Evolutionary conservation across 2,329 filamentous ascomycete genomes (phyloP).

Genomic region (Fusarium mexicanum): DNA sequence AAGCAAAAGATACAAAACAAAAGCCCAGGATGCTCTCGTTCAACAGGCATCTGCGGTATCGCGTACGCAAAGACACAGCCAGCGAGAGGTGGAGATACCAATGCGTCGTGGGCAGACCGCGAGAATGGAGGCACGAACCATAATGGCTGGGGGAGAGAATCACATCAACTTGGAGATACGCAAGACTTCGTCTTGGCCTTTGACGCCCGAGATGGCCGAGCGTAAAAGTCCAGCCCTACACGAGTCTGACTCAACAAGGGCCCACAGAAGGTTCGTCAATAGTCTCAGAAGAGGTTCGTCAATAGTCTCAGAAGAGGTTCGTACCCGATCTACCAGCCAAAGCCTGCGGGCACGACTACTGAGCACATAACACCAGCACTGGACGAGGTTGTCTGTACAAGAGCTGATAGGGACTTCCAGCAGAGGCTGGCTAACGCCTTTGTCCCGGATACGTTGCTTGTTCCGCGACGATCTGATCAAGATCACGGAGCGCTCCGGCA

Average conservation of each 20-base stretch:
- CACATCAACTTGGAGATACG: fast-evolving
- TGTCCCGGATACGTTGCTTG: neutral
- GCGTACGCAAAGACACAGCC: neutral
- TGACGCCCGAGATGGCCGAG: neutral
- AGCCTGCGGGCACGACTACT: no score
- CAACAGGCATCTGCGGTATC: neutral
- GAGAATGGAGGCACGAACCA: neutral
- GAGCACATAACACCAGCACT: neutral
- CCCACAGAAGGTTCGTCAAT: neutral
- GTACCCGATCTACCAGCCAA: neutral
- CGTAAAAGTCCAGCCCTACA: neutral
- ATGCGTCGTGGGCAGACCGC: neutral
- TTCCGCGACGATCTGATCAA: neutral
- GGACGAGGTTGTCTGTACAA: neutral
- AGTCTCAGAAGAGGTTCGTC: neutral
- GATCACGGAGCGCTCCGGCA: neutral
- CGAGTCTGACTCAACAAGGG: neutral
- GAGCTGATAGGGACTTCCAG: neutral
- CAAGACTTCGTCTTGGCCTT: fast-evolving
- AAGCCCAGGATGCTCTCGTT: fast-evolving
- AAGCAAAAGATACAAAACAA: fast-evolving
- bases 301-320: neutral
- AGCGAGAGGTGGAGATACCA: neutral
- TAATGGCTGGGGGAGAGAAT: fast-evolving
- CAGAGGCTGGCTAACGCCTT: neutral